These are phyloP conservation scores for Henckelia pumila DNA, from an alignment of 257 asterid species.

Conservation along the genomic window DNA sequence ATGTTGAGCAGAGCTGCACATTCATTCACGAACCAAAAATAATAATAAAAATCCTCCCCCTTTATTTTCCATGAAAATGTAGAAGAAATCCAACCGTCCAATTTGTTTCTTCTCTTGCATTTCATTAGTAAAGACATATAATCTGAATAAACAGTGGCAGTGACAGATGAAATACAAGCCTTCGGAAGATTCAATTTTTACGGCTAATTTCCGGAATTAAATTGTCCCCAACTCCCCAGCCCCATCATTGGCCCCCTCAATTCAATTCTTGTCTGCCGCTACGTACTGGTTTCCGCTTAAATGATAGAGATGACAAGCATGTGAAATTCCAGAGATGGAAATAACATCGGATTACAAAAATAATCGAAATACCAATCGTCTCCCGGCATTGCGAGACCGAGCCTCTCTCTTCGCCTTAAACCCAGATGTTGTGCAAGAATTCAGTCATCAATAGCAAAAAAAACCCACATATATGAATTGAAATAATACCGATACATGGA, in stretches of 20 bases:
- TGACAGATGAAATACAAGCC: neutral
- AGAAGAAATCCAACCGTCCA: neutral
- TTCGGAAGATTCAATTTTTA: neutral
- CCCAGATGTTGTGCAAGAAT: neutral
- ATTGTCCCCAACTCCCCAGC: neutral
- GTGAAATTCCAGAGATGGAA: neutral
- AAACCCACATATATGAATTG: neutral
- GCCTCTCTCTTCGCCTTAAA: neutral
- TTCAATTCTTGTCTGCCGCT: neutral
- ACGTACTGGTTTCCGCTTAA: neutral
- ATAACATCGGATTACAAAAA: neutral
- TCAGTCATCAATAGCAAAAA: constrained; percentile 12
- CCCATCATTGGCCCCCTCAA: neutral
- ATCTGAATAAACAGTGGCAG: neutral
- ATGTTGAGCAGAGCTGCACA: neutral
- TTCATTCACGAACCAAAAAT: neutral
- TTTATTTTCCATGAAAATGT: constrained; percentile 3
- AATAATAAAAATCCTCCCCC: neutral
- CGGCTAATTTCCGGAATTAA: neutral
- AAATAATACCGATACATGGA: neutral
- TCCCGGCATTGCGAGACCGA: neutral
- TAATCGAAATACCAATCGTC: neutral
- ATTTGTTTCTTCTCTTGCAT: constrained; percentile 15
- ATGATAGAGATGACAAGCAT: neutral
- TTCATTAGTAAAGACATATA: neutral